Conservation (phyloP, 1,284 basidiomycete species). For the Irpex sp. region DNA sequence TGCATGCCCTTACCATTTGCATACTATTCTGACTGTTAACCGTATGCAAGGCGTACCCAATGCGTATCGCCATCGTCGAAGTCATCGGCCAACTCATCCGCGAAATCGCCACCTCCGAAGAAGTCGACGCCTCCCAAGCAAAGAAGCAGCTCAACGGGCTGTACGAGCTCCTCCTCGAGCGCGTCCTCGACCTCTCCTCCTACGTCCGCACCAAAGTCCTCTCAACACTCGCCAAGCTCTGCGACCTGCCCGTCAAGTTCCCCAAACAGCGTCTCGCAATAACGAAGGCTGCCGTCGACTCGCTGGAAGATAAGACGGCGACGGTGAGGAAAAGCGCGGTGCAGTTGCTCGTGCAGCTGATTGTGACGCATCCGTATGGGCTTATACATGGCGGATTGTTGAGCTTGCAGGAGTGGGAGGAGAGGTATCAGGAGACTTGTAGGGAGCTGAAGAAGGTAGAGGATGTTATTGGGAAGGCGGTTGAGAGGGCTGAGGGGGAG, state of each 20-base stretch:
- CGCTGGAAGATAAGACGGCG: conserved; percentile 89
- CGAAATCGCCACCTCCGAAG: conserved; percentile 65
- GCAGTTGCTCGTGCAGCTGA: conserved; percentile 71
- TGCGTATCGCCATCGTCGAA: conserved; percentile 92
- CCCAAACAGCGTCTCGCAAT: conserved; percentile 83
- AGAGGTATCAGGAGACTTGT: conserved; percentile 64
- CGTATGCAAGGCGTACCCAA: conserved; percentile 78
- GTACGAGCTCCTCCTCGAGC: conserved; percentile 82
- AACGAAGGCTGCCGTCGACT: conserved; percentile 72
- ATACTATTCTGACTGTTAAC: not conserved
- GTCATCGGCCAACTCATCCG: conserved; percentile 80
- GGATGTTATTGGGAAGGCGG: conserved; percentile 50
- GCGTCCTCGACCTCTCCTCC: conserved; percentile 85
- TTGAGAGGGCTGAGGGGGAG: conserved; percentile 42
- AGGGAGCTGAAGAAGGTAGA: conserved; percentile 61
- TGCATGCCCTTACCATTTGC: no score
- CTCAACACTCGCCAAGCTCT: conserved; percentile 68
- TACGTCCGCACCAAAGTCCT: conserved; percentile 93
- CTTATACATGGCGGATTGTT: conserved; percentile 83
- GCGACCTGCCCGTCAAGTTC: conserved; percentile 78
- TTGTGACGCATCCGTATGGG: conserved; percentile 90
- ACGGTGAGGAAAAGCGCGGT: conserved; percentile 87
- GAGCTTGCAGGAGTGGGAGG: conserved; percentile 72
- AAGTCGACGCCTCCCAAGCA: conserved; percentile 53
- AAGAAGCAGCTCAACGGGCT: conserved; percentile 84